Evolutionary conservation across 345 rosid species (phyloP).

Genomic region (Adansonia digitata): DNA sequence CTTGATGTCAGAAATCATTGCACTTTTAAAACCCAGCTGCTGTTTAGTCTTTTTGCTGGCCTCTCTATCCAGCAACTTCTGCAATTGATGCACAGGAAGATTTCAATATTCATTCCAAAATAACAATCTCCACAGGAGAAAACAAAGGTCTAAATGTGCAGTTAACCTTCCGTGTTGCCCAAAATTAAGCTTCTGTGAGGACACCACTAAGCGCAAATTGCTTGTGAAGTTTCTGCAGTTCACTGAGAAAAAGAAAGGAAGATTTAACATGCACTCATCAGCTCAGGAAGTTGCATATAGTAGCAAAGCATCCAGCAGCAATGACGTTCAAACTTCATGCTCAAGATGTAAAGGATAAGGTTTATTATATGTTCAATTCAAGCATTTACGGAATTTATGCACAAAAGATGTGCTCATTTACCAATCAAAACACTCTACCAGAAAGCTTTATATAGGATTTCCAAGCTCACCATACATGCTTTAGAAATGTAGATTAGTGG

Average conservation of each 20-base stretch:
- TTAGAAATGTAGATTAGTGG: background rate
- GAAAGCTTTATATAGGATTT: background rate
- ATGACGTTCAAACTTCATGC: background rate
- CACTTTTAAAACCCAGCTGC: slow-evolving; percentile 76
- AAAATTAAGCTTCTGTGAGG: slow-evolving; percentile 82
- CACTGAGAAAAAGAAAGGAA: slow-evolving; percentile 35
- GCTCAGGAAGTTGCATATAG: slow-evolving; percentile 1
- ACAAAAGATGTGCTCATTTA: background rate
- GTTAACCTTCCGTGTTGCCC: slow-evolving; percentile 92
- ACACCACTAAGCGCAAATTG: slow-evolving; percentile 55
- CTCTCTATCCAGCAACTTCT: slow-evolving; percentile 71
- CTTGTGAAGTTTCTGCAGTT: slow-evolving; percentile 76
- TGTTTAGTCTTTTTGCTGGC: slow-evolving; percentile 67
- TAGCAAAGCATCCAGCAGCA: background rate
- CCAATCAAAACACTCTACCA: background rate
- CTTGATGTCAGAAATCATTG: slow-evolving; percentile 75
- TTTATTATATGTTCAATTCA: background rate
- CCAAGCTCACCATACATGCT: background rate
- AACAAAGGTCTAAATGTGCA: slow-evolving; percentile 9
- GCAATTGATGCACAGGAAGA: slow-evolving; percentile 23
- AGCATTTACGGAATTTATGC: background rate
- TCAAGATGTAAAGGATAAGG: background rate
- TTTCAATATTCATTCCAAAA: slow-evolving; percentile 8
- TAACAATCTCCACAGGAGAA: background rate
- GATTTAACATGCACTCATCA: slow-evolving; percentile 8